phyloP scores from a whole-genome alignment of 176 grass and related monocot genomes.

The Avena insularis region DNA sequence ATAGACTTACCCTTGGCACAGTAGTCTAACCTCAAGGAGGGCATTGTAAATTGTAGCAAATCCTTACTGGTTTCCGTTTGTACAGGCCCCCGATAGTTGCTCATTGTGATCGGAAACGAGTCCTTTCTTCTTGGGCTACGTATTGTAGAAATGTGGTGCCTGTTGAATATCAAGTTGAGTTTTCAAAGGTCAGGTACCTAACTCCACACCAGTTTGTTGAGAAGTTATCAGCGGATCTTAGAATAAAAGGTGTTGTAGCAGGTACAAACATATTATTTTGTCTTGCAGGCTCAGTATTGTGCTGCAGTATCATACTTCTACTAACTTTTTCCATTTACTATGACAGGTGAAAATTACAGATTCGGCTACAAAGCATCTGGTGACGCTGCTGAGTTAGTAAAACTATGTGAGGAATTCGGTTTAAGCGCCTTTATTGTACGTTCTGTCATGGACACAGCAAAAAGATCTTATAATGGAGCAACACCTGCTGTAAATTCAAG shows the following conservation, averaged over 20 bases:
- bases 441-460: conserved; percentile 59
- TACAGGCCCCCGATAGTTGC: conserved; percentile 90
- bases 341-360: conserved; percentile 93
- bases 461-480: conserved; percentile 57
- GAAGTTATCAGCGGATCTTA: conserved; percentile 88
- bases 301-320: conserved; percentile 6
- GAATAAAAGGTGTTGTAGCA: conserved; percentile 78
- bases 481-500: conserved; percentile 57
- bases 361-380: conserved; percentile 99
- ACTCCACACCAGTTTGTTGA: conserved; percentile 95
- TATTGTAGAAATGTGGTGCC: conserved; percentile 64
- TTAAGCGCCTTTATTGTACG: conserved; percentile 58
- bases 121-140: conserved; percentile 82
- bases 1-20: neutral
- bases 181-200: conserved; percentile 77
- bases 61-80: conserved; percentile 2
- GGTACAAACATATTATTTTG: conserved; percentile 61
- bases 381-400: conserved; percentile 69
- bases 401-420: conserved; percentile 59
- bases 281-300: conserved; percentile 25
- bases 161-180: conserved; percentile 83
- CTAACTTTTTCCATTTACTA: conserved; percentile 42
- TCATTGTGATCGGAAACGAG: conserved; percentile 78
- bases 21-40: conserved; percentile 16
- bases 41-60: conserved; percentile 1